A percentile compares a stretch with the other conserved stretches of the same genome.
Evolutionary conservation across 1,284 basidiomycete genomes (phyloP).

Genomic region (Ceratobasidium sp.): DNA sequence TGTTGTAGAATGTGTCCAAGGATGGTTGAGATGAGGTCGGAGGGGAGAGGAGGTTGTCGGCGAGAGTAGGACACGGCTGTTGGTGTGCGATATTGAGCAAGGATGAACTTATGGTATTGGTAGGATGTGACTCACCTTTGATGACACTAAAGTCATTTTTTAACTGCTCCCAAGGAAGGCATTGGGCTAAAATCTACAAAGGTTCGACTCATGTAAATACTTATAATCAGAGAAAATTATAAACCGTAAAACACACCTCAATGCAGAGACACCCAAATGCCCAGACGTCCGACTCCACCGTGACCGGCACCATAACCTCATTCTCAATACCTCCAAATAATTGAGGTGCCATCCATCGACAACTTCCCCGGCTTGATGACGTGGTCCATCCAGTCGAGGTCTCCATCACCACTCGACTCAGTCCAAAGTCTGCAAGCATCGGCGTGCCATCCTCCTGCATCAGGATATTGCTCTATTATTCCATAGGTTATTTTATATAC

Average conservation of each 20-base stretch:
- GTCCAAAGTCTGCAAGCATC: slow-evolving; percentile 41
- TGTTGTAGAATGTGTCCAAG: slow-evolving; percentile 19
- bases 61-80: not conserved
- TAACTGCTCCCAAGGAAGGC: slow-evolving; percentile 15
- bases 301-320: slow-evolving; percentile 17
- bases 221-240: not conserved
- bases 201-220: not conserved
- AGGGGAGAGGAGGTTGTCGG: not conserved
- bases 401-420: slow-evolving; percentile 38
- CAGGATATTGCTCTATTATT: slow-evolving; percentile 34
- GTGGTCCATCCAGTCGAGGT: slow-evolving; percentile 41
- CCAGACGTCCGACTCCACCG: slow-evolving; percentile 37
- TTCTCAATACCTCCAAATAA: slow-evolving; percentile 38
- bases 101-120: not conserved
- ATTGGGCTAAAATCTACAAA: slow-evolving; percentile 6
- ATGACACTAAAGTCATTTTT: slow-evolving; percentile 4
- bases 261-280: slow-evolving; percentile 42
- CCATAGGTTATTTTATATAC: not conserved
- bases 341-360: slow-evolving; percentile 37
- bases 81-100: not conserved
- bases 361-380: slow-evolving; percentile 29
- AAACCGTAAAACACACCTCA: slow-evolving; percentile 21
- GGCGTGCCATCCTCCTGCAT: slow-evolving; percentile 39
- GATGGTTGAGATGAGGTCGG: not conserved
- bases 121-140: not conserved